Percentiles rank a stretch among this genome's conserved stretches.
Conservation (phyloP, 164 flowering plant genomes). For the Vitis vinifera region ASM3070453v1 NC_081812.1:12419501-12420000, state of each 20-base stretch:
- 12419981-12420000: neutral
- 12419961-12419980: neutral
- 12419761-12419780: conserved; percentile 86
- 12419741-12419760: conserved; percentile 91
- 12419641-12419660: neutral
- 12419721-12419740: conserved; percentile 71
- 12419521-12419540: conserved; percentile 54
- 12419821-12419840: neutral
- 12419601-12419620: conserved; percentile 86
- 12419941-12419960: no score
- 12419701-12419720: neutral
- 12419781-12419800: conserved; percentile 65
- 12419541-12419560: conserved; percentile 82
- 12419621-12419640: conserved; percentile 81
- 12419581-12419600: conserved; percentile 77
- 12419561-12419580: conserved; percentile 88
- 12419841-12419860: neutral
- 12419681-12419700: neutral
- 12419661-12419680: neutral
- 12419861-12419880: neutral
- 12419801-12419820: neutral
- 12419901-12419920: neutral
- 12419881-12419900: neutral
- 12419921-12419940: neutral
- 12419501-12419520: conserved; percentile 43